Conservation (phyloP, 139 green algal genomes). For the Astrephomene gubernaculifera region DNA sequence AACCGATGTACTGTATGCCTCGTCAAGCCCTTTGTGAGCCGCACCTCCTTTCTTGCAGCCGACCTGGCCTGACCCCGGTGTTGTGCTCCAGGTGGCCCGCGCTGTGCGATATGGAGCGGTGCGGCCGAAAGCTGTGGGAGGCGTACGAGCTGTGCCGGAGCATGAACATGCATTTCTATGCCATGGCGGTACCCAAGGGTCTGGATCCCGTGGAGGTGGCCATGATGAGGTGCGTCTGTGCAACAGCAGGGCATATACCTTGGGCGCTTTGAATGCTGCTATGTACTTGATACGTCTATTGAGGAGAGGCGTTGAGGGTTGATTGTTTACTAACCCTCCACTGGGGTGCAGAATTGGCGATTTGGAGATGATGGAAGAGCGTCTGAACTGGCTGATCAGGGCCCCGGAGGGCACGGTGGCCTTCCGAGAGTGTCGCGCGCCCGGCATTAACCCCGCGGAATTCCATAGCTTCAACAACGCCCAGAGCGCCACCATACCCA, state of each 20-base stretch:
- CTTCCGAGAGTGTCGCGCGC: neutral
- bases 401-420: conserved; percentile 16
- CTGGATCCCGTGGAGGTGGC: neutral
- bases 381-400: conserved; percentile 27
- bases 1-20: neutral
- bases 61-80: neutral
- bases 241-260: neutral
- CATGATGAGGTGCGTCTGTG: neutral
- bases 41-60: neutral
- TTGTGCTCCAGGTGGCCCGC: neutral
- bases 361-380: neutral
- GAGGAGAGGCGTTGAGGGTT: neutral
- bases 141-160: conserved; percentile 37
- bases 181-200: neutral
- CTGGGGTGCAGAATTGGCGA: neutral
- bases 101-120: neutral
- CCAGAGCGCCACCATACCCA: neutral
- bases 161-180: conserved; percentile 27
- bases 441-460: conserved; percentile 17
- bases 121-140: conserved; percentile 26
- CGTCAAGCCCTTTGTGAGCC: neutral
- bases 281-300: neutral
- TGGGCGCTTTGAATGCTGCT: too few relatives aligned
- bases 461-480: conserved; percentile 34
- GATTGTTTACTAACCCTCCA: neutral